These are phyloP conservation scores for Hypsizygus ulmarius DNA, from an alignment of 1,284 basidiomycete species.

Conservation along the genomic window DNA sequence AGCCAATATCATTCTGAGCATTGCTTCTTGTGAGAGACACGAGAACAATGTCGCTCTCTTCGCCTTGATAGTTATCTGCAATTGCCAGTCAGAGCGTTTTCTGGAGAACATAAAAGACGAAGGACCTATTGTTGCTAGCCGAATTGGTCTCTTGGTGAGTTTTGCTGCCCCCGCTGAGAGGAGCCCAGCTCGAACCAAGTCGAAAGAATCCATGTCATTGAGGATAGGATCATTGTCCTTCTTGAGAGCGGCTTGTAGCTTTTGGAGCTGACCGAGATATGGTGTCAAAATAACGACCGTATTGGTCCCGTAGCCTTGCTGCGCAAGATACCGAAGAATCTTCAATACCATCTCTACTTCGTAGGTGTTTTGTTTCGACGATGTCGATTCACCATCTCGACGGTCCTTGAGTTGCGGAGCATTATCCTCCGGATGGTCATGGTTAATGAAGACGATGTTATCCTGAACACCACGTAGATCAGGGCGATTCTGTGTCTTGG, in stretches of 20 bases:
- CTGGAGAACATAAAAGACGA: neutral
- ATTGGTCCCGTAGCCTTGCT: slow-evolving; percentile 62
- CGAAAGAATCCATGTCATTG: slow-evolving; percentile 58
- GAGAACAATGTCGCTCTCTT: slow-evolving; percentile 66
- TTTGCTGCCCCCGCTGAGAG: slow-evolving; percentile 36
- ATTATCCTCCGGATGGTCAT: slow-evolving; percentile 55
- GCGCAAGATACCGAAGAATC: slow-evolving; percentile 60
- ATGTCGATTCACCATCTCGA: slow-evolving; percentile 42
- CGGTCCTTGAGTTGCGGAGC: slow-evolving; percentile 38
- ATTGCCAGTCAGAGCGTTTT: slow-evolving; percentile 4
- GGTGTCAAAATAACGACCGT: slow-evolving; percentile 63
- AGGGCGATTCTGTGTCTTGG: slow-evolving; percentile 44
- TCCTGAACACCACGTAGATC: slow-evolving; percentile 51
- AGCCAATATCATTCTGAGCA: slow-evolving; percentile 52
- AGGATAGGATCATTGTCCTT: slow-evolving; percentile 55
- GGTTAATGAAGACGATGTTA: slow-evolving; percentile 60
- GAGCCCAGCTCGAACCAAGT: slow-evolving; percentile 55
- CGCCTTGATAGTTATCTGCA: slow-evolving; percentile 64
- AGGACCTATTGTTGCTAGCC: slow-evolving; percentile 61
- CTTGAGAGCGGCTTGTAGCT: slow-evolving; percentile 43
- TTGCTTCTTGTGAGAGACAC: slow-evolving; percentile 62
- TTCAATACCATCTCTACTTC: slow-evolving; percentile 63
- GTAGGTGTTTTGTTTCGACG: slow-evolving; percentile 59
- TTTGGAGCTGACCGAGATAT: slow-evolving; percentile 62
- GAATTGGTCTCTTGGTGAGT: slow-evolving; percentile 41